Evolutionary conservation across 176 grass and related monocot species (phyloP).

Genomic region (Pontederia crassipes): DNA sequence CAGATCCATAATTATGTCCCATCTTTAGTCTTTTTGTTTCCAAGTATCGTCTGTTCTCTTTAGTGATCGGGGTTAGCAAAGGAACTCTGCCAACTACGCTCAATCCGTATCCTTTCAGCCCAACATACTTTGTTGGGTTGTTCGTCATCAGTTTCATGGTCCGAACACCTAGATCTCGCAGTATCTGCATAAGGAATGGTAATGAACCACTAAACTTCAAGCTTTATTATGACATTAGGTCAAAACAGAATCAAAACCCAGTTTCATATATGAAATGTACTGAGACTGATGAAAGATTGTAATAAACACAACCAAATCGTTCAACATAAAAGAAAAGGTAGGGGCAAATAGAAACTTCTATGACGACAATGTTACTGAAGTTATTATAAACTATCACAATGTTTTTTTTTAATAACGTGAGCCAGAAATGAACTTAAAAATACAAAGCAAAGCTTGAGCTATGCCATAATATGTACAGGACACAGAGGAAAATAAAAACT

Average conservation of each 20-base stretch:
- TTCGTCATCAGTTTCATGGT: slow-evolving; percentile 90
- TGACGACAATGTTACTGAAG: too few relatives aligned
- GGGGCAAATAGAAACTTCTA: not conserved
- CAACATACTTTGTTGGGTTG: slow-evolving; percentile 74
- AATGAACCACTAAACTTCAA: not conserved
- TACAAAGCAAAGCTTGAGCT: too few relatives aligned
- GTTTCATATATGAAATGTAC: too few relatives aligned
- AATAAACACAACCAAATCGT: not conserved
- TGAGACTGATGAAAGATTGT: too few relatives aligned
- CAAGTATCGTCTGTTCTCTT: slow-evolving; percentile 76
- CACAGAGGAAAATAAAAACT: too few relatives aligned
- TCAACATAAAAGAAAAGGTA: not conserved
- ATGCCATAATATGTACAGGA: too few relatives aligned
- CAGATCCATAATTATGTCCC: slow-evolving; percentile 61
- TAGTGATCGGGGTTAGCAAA: slow-evolving; percentile 81
- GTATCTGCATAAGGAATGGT: slow-evolving; percentile 37
- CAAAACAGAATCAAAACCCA: too few relatives aligned
- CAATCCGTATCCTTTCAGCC: slow-evolving; percentile 86
- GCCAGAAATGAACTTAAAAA: too few relatives aligned
- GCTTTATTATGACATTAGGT: too few relatives aligned
- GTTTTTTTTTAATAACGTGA: too few relatives aligned
- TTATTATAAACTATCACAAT: too few relatives aligned
- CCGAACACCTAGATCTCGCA: slow-evolving; percentile 76
- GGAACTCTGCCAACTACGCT: slow-evolving; percentile 69
- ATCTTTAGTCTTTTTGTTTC: slow-evolving; percentile 77